These are phyloP conservation scores for Vicia villosa DNA, from an alignment of 306 rosid species.

Conservation along the genomic window DNA sequence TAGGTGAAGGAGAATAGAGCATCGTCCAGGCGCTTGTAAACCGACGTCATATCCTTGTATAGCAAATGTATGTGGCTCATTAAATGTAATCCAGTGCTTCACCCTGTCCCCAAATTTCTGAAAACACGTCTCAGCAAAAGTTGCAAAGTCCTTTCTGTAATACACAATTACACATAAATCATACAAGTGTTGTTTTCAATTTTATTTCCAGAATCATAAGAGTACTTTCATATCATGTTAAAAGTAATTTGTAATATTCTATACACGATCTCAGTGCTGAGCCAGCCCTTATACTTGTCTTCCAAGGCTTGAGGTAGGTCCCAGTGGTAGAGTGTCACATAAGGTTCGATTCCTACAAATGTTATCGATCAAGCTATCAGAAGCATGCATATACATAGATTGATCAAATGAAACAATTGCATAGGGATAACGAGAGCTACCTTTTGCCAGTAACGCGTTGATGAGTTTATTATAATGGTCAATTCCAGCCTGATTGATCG, in stretches of 20 bases:
- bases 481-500: constrained; percentile 76
- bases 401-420: constrained; percentile 2
- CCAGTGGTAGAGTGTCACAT: constrained; percentile 94
- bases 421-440: constrained; percentile 39
- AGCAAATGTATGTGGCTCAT: constrained; percentile 85
- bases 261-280: constrained; percentile 72
- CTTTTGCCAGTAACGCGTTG: constrained; percentile 70
- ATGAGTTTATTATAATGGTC: constrained; percentile 87
- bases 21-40: constrained; percentile 90
- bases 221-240: constrained; percentile 2
- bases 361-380: constrained; percentile 23
- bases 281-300: constrained; percentile 91
- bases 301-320: constrained; percentile 92
- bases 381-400: constrained; percentile 12
- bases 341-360: constrained; percentile 74
- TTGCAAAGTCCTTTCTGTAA: constrained; percentile 72
- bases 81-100: constrained; percentile 93
- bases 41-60: constrained; percentile 88
- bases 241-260: constrained; percentile 1
- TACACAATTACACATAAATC: constrained; percentile 16
- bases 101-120: constrained; percentile 91
- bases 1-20: constrained; percentile 65
- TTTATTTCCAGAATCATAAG: constrained; percentile 5
- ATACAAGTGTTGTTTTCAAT: neutral
- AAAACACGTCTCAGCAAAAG: constrained; percentile 80